Conservation (phyloP, 768 basidiomycete species). For the Leucocoprinus leucothites region DNA sequence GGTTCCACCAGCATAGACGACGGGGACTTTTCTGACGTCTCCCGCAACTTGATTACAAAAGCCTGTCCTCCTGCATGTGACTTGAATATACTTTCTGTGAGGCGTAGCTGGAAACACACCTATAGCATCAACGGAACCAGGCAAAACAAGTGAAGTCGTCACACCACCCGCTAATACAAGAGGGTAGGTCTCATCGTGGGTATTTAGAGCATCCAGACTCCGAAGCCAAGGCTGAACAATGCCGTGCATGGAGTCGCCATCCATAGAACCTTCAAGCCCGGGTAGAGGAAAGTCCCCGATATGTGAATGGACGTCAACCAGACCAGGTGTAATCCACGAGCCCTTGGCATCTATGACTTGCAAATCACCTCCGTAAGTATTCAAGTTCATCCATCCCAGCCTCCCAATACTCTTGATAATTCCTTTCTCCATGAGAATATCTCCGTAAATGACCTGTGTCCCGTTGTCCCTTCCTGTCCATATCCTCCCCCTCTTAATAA, state of each 20-base stretch:
- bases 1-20: conserved; percentile 76
- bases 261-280: conserved; percentile 44
- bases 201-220: conserved; percentile 77
- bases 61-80: conserved; percentile 61
- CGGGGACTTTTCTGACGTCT: conserved; percentile 66
- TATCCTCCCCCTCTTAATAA: conserved; percentile 74
- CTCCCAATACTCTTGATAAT: conserved; percentile 59
- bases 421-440: conserved; percentile 69
- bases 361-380: conserved; percentile 30
- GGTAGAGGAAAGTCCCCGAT: conserved; percentile 55
- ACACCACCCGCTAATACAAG: conserved; percentile 77
- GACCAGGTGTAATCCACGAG: conserved; percentile 79
- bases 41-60: conserved; percentile 75
- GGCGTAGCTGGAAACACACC: conserved; percentile 29
- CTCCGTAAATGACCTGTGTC: conserved; percentile 58
- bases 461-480: conserved; percentile 81
- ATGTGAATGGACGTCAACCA: conserved; percentile 70
- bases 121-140: conserved; percentile 68
- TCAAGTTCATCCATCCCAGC: conserved; percentile 25
- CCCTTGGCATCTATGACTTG: conserved; percentile 61
- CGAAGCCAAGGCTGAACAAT: conserved; percentile 60
- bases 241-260: conserved; percentile 53
- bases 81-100: not conserved
- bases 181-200: conserved; percentile 70
- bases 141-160: conserved; percentile 73